A percentile compares a stretch with the other conserved stretches of the same genome.
phyloP scores from a whole-genome alignment of 495 filamentous ascomycete genomes.

The Daldinia childiae region DNA sequence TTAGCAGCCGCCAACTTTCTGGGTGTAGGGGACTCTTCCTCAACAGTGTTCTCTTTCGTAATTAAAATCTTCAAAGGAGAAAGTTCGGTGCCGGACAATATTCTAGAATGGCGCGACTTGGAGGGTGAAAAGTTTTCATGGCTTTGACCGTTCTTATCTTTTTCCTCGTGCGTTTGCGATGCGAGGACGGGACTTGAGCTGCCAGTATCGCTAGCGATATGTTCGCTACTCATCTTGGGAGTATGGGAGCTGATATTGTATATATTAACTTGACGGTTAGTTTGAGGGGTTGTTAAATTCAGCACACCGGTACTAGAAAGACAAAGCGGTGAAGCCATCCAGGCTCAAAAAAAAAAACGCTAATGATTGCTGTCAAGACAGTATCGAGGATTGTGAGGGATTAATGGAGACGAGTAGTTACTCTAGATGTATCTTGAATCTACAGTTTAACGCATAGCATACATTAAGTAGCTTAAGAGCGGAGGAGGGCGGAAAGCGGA shows the following conservation, averaged over 20 bases:
- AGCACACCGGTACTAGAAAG: conserved; percentile 48
- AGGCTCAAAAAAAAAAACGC: conserved; percentile 5
- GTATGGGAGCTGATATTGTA: conserved; percentile 42
- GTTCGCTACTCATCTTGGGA: conserved; percentile 28
- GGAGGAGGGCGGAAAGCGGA: not conserved
- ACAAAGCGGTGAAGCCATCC: conserved; percentile 52
- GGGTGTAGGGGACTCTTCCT: conserved; percentile 42
- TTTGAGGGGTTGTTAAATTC: conserved; percentile 50
- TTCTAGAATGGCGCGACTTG: conserved; percentile 56
- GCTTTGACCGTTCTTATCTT: conserved; percentile 38
- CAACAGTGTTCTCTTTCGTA: conserved; percentile 32
- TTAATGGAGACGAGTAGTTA: conserved; percentile 4
- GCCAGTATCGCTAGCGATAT: conserved; percentile 21
- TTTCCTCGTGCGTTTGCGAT: conserved; percentile 44
- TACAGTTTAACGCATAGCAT: not conserved
- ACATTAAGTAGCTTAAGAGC: not conserved
- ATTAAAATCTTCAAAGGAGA: conserved; percentile 60
- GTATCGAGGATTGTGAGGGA: not conserved
- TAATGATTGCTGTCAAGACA: conserved; percentile 1
- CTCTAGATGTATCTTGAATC: conserved; percentile 8
- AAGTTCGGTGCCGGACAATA: conserved; percentile 59
- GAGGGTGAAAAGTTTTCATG: conserved; percentile 49
- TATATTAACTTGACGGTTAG: conserved; percentile 35
- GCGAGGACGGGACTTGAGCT: conserved; percentile 44
- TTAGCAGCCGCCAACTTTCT: conserved; percentile 41